A percentile compares a stretch with the other conserved stretches of the same genome.
phyloP scores from a whole-genome alignment of 2,329 filamentous ascomycete species.

The Tolypocladium sp. region DNA sequence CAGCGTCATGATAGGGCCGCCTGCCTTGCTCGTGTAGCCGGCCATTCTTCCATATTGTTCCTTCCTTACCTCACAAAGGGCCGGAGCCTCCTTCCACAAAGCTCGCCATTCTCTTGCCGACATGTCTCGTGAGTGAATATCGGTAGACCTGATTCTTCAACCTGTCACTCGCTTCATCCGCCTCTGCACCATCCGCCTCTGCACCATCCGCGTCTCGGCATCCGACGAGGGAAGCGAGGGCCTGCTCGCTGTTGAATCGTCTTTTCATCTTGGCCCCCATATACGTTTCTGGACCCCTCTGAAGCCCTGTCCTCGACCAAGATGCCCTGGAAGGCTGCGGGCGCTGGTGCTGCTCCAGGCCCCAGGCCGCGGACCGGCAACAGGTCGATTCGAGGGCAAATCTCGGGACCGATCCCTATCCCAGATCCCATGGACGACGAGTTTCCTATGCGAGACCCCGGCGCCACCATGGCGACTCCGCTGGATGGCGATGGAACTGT shows the following conservation, averaged over 20 bases:
- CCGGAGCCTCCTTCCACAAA: neutral
- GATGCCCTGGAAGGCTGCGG: slow-evolving; percentile 34
- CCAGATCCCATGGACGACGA: slow-evolving; percentile 39
- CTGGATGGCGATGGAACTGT: slow-evolving; percentile 10
- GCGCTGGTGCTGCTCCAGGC: slow-evolving; percentile 22
- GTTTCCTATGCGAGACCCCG: slow-evolving; percentile 39
- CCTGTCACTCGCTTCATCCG: neutral
- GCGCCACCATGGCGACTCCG: slow-evolving; percentile 23
- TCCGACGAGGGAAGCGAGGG: neutral
- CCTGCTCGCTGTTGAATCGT: neutral
- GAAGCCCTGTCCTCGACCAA: neutral
- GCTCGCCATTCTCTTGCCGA: neutral
- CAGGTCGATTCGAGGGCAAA: slow-evolving; percentile 48
- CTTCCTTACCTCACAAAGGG: neutral
- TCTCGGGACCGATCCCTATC: slow-evolving; percentile 53
- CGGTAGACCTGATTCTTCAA: neutral
- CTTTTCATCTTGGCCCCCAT: neutral
- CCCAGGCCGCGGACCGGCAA: slow-evolving; percentile 17
- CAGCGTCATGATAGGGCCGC: neutral
- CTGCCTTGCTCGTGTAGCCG: neutral
- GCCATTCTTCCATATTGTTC: neutral
- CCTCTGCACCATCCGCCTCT: neutral
- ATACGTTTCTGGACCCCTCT: neutral
- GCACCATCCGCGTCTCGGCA: neutral
- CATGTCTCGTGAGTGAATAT: neutral